phyloP scores from a whole-genome alignment of 805 yeast species.

The Candida dajiaensis region DNA sequence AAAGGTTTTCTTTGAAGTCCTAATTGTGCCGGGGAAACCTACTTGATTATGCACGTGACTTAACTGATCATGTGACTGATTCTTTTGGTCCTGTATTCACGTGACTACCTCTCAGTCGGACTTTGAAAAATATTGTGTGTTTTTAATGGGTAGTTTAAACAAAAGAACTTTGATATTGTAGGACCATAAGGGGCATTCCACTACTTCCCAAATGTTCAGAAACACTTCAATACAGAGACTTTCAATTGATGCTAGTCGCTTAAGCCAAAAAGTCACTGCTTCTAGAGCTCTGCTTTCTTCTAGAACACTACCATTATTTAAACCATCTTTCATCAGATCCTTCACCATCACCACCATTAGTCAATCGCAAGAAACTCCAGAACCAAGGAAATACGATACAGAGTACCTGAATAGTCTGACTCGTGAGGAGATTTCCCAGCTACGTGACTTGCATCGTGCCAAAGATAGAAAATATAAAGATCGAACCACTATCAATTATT shows the following conservation, averaged over 20 bases:
- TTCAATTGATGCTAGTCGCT: neutral
- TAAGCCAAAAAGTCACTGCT: neutral
- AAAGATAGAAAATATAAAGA: conserved; percentile 15
- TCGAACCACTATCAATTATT: conserved; percentile 55
- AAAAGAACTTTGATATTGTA: too few species aligned
- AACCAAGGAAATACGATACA: conserved; percentile 6
- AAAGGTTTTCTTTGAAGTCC: too few species aligned
- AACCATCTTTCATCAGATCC: conserved; percentile 1
- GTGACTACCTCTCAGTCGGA: too few species aligned
- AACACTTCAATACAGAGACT: neutral
- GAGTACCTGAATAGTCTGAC: conserved; percentile 16
- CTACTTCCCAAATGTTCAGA: neutral
- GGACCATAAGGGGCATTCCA: too few species aligned
- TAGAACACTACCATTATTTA: neutral
- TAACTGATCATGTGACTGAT: too few species aligned
- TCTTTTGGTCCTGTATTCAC: too few species aligned
- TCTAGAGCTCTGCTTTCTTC: neutral
- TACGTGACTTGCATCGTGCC: conserved; percentile 18
- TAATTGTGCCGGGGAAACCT: too few species aligned
- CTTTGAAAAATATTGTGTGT: too few species aligned
- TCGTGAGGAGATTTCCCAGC: conserved; percentile 19
- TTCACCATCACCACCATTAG: conserved; percentile 5
- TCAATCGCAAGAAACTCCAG: neutral
- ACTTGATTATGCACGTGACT: too few species aligned
- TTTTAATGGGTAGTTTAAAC: too few species aligned